Base-by-base conservation (phyloP, 2,329 filamentous ascomycete genomes). In the Diaporthe batatas region DNA sequence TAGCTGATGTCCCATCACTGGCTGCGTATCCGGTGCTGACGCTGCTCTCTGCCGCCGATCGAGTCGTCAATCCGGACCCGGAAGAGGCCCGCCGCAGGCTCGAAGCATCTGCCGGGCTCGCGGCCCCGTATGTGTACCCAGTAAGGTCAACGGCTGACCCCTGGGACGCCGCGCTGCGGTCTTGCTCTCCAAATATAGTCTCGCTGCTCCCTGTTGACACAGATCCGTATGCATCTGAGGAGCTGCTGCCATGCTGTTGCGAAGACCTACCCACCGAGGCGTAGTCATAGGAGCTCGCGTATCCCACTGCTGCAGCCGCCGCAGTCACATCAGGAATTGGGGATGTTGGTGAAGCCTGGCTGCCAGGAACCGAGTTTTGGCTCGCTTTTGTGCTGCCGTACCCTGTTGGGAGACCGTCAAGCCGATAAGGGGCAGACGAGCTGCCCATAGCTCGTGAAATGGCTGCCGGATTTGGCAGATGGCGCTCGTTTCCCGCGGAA, bases 391-490 rank as follows among this genome's bases (percentile, higher is more conserved):
- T 44, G 18, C 55, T 25, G 53, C 32, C 51, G 29, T 72, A 74
- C 16, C 58, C 58, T 1, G 72, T 21, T 2, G 76, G 73, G 0
- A 80, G 68, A 11, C 76, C 77, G 18, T 81, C 79, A 6, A 55
- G 34, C 4, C 81, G 80, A 70, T 82, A 82, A 32, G n/a, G 51
- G 39, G 54, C 21, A 36, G 42, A 25, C 0, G 81, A 76, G 49
- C 79, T 78, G 11, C 79, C 77, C 39, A 82, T 47, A 0, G 79
- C 79, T n/a, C 81, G 79, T 36, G 79, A 80, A 11, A 69, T 53
- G 18, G 64, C 51, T 23, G 80, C 76, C 3, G 81, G 80, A 5
- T 82, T 80, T 0, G 83, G 82, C 0, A 85, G 78, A 16, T 81
- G 74, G 12, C 80, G 78, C 21, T 81, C 81, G 14, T 73, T 68